Base-by-base conservation (phyloP, 140 eudicot genomes). In the Ambrosia hybrid region DNA sequence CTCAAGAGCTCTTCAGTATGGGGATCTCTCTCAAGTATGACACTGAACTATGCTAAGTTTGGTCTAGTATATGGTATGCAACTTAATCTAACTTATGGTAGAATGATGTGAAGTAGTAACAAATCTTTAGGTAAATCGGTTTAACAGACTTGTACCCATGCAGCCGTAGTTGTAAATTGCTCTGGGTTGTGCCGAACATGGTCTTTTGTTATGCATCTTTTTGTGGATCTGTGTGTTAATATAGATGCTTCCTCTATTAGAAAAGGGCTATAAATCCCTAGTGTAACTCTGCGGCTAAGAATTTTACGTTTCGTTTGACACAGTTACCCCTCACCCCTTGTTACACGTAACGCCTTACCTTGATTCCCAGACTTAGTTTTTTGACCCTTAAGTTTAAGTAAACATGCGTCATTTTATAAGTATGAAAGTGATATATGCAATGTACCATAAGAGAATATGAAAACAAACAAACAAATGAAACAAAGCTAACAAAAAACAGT, bases 1-100 rank as follows among this genome's bases (percentile, higher is more conserved):
- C 76, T 46, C 98, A 90, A 73, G 98, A 93, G 75, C 89, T 93
- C 2, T 90, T 92, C 64, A 83, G 98, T 79, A 90, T 92, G 98
- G 96, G 96, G 52, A 87, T 92, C 0, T 79, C 91, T 9, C 83
- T 92, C 46, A 89, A 85, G 84, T 93, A 87, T 68, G 97, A 93
- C 9, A 87, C 97, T 0, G 86, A 87, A 57, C 38, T 90, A 11
- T 87, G 91, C 43, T 93, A 79, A 81, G 13, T 9, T 37, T 38
- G 76, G 56, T 65, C 17, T 60, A 6, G 3, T 49, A 10, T 39
- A 15, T 73, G 43, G 48, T 16, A 37, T 62, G 26, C 21, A 37
- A 55, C 26, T 59, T 39, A 59, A 15, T 38, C 51, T 70, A 17
- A 62, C 57, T 61, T 77, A 8, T 34, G 63, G 72, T 61, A 61